Evolutionary conservation across 129 eudicot genomes (phyloP), one percentile per base, ranked within the genome.

Genomic region (Cynara cardunculus): DNA sequence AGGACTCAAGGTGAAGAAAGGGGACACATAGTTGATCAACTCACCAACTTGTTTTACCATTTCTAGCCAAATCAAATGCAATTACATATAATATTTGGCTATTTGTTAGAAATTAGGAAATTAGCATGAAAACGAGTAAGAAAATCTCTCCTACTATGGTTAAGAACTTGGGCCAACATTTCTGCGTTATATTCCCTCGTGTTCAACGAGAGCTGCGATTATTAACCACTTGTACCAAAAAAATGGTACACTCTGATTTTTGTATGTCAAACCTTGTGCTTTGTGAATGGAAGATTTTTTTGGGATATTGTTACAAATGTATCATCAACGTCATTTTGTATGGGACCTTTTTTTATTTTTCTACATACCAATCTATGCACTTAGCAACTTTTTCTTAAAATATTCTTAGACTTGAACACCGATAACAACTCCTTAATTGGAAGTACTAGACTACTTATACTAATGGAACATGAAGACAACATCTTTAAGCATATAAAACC

Each of bases 21-120:
- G 56, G 71, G 30, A 61, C 49, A 19, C 71, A 75, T 31, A 13
- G 28, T n/a, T 27, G 79, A 75, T 75, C 71, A 32, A 56, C 71
- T 30, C 79, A 30, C 49, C 22, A 11, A 76, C 25, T 61, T 9
- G 65, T 31, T 53, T 73, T 75, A 11, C 21, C 49, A 75, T 61
- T 76, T 76, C 21, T 31, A 61, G 27, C 68, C 68, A 19, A 22
- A 21, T 62, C 13, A 62, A 19, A 62, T 21, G 68, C 26, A 19
- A 22, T 62, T 62, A 62, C 25, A 21, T 8, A 6, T 61, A 62
- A 4, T 7, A 62, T 62, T 18, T 13, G 21, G 16, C 0, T n/a
- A 56, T 56, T 21, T 19, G 68, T 27, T 21, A 62, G 9, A 21
- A 7, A 62, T 4, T 62, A 19, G 68, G 27, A 62, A 22, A 5